Evolutionary conservation across 805 yeast species (phyloP).

Genomic region (Pichia nakasei): DNA sequence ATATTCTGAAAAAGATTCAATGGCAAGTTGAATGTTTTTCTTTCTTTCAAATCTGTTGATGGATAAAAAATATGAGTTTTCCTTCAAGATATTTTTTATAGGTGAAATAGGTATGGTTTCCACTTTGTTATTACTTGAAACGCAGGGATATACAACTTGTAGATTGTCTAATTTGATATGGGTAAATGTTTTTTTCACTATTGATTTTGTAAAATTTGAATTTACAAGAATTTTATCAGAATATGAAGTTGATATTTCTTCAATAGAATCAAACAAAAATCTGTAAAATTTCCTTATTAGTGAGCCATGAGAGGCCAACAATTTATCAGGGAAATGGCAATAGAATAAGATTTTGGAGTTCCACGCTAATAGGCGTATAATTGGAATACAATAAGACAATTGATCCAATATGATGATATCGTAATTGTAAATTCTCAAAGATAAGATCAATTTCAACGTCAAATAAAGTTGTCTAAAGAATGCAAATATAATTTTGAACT

Average conservation of each 20-base stretch:
- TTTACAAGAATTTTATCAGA: constrained; percentile 84
- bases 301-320: constrained; percentile 53
- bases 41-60: constrained; percentile 85
- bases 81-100: constrained; percentile 32
- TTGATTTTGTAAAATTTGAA: constrained; percentile 68
- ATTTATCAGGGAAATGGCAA: constrained; percentile 93
- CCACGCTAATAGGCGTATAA: constrained; percentile 40
- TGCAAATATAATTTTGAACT: constrained; percentile 74
- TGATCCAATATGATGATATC: constrained; percentile 86
- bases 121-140: constrained; percentile 29
- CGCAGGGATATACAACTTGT: constrained; percentile 71
- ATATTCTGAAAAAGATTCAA: constrained; percentile 52
- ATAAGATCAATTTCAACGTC: constrained; percentile 35
- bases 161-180: constrained; percentile 33
- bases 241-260: constrained; percentile 66
- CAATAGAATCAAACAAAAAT: constrained; percentile 74
- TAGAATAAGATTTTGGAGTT: constrained; percentile 62
- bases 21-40: constrained; percentile 73
- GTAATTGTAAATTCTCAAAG: constrained; percentile 39
- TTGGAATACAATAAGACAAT: constrained; percentile 73
- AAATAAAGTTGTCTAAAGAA: constrained; percentile 73
- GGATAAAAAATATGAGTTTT: constrained; percentile 47
- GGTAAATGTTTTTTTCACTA: constrained; percentile 59
- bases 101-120: constrained; percentile 16
- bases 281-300: constrained; percentile 58